phyloP scores from a whole-genome alignment of 2,329 filamentous ascomycete species.

The Aspergillus sp. region DNA sequence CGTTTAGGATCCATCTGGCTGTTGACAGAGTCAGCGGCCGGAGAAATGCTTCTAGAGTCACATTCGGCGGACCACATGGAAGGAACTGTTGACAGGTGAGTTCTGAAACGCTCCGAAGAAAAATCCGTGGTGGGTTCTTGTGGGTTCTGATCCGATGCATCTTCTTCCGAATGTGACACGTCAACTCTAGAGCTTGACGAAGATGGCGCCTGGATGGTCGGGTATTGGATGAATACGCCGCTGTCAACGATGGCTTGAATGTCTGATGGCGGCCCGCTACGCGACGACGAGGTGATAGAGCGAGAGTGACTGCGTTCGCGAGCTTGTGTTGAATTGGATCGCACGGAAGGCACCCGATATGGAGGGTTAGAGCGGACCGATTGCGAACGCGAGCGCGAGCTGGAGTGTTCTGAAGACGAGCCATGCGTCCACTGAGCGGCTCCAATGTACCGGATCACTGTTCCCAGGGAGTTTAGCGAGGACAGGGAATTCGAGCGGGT shows the following conservation, averaged over 20 bases:
- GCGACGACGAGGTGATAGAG: slow-evolving; percentile 38
- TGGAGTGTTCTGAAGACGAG: slow-evolving; percentile 36
- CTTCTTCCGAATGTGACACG: slow-evolving; percentile 31
- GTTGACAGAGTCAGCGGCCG: slow-evolving; percentile 24
- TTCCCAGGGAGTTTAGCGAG: slow-evolving; percentile 44
- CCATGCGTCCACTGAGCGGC: slow-evolving; percentile 38
- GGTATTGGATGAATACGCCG: slow-evolving; percentile 42
- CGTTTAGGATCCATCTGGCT: slow-evolving; percentile 27
- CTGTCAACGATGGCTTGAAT: slow-evolving; percentile 41
- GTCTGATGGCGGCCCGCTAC: slow-evolving; percentile 39
- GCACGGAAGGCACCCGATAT: slow-evolving; percentile 35
- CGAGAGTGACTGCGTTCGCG: slow-evolving; percentile 31
- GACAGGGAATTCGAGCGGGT: slow-evolving; percentile 43
- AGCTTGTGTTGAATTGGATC: slow-evolving; percentile 36
- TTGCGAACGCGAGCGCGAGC: slow-evolving; percentile 32
- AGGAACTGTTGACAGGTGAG: slow-evolving; percentile 48
- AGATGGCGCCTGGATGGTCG: slow-evolving; percentile 39
- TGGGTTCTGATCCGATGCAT: slow-evolving; percentile 20
- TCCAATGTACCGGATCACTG: slow-evolving; percentile 42
- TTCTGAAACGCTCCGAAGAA: slow-evolving; percentile 42
- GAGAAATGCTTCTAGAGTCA: slow-evolving; percentile 28
- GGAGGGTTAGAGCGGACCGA: slow-evolving; percentile 47
- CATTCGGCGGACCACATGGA: slow-evolving; percentile 46
- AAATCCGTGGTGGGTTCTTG: slow-evolving; percentile 38
- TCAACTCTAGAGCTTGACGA: slow-evolving; percentile 47